A percentile compares a stretch with the other conserved stretches of the same genome.
These are phyloP conservation scores for Favolaschia claudopus DNA, from an alignment of 768 basidiomycete genomes.

Conservation along the genomic window DNA sequence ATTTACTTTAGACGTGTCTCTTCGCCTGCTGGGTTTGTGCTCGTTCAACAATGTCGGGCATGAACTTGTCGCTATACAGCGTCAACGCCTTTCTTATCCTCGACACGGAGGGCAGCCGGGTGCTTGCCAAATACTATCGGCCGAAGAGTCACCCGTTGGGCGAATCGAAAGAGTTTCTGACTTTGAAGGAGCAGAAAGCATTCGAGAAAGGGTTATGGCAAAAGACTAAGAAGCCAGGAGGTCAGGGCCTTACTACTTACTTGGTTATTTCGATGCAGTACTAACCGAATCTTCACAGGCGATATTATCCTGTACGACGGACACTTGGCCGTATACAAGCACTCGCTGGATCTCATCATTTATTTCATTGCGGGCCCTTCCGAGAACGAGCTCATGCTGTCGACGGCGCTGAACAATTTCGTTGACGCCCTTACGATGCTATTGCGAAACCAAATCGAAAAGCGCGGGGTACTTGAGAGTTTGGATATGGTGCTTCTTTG, in stretches of 20 bases:
- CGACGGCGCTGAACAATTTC: conserved; percentile 83
- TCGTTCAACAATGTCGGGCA: conserved; percentile 28
- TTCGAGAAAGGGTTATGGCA: conserved; percentile 97
- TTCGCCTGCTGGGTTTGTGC: too few species aligned
- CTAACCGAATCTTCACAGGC: conserved; percentile 52
- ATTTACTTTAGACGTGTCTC: too few species aligned
- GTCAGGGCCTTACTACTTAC: conserved; percentile 50
- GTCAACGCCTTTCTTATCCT: conserved; percentile 89
- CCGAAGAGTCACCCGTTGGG: conserved; percentile 70
- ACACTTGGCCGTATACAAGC: conserved; percentile 91
- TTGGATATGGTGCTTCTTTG: conserved; percentile 91
- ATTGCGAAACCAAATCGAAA: conserved; percentile 92
- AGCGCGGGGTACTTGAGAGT: conserved; percentile 93
- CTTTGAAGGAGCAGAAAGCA: conserved; percentile 90
- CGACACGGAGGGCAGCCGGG: conserved; percentile 94
- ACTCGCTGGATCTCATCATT: conserved; percentile 94
- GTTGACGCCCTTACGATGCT: conserved; percentile 87
- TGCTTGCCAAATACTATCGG: conserved; percentile 94
- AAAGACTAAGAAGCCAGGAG: conserved; percentile 94
- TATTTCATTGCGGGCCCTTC: conserved; percentile 88
- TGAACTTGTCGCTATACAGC: conserved; percentile 91
- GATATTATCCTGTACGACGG: conserved; percentile 93
- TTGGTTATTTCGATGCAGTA: neutral
- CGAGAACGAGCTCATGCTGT: conserved; percentile 97
- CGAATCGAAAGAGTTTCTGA: conserved; percentile 67